A percentile compares a stretch with the other conserved stretches of the same genome.
Evolutionary conservation across 495 filamentous ascomycete species (phyloP).

Genomic region (Aspergillus cristatus): DNA sequence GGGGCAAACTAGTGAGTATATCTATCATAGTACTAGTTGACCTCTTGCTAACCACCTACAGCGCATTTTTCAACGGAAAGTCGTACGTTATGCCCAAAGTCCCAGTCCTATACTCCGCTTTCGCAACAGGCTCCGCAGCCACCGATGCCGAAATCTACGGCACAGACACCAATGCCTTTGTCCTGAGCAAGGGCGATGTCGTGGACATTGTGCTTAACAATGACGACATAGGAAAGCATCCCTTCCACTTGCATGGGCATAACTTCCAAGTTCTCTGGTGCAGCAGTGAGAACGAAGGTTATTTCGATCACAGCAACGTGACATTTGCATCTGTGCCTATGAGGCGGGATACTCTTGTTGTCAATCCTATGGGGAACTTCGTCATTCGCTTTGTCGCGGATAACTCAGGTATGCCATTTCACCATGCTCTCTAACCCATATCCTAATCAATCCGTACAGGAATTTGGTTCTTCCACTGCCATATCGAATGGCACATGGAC

Average conservation of each 20-base stretch:
- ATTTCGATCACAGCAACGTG: constrained; percentile 24
- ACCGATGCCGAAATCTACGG: constrained; percentile 61
- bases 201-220: constrained; percentile 75
- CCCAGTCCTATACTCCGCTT: constrained; percentile 62
- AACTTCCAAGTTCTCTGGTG: constrained; percentile 59
- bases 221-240: constrained; percentile 58
- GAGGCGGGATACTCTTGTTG: constrained; percentile 50
- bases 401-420: constrained; percentile 33
- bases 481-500: constrained; percentile 73
- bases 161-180: constrained; percentile 52
- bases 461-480: constrained; percentile 75
- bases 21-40: too few relatives aligned
- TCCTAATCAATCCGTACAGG: too few relatives aligned
- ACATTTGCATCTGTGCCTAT: constrained; percentile 38
- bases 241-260: constrained; percentile 79
- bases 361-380: constrained; percentile 46
- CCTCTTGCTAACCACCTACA: background rate
- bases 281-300: constrained; percentile 35
- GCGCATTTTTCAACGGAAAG: constrained; percentile 20
- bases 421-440: too few relatives aligned
- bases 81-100: constrained; percentile 59
- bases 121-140: constrained; percentile 50
- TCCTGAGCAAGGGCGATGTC: constrained; percentile 54
- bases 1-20: constrained; percentile 71
- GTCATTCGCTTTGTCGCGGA: constrained; percentile 59